phyloP scores from a whole-genome alignment of 75 land plant genomes.

The Pseudotsuga menziesii region DNA sequence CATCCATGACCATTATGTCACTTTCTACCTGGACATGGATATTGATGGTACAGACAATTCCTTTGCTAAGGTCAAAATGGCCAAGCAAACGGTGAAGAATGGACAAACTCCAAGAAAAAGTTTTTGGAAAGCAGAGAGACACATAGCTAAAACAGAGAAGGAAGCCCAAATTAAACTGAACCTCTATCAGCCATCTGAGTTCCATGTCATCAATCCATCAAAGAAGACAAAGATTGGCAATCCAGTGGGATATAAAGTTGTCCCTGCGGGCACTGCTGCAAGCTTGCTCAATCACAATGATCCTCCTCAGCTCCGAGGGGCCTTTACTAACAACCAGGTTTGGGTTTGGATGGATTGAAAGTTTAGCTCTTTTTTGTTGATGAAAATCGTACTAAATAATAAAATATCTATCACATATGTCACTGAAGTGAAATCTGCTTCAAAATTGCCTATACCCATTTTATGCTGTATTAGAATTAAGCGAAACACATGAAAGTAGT shows the following conservation, averaged over 20 bases:
- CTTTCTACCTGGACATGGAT: constrained; percentile 79
- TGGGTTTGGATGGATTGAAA: background rate
- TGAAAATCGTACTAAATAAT: background rate
- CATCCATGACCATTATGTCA: constrained; percentile 79
- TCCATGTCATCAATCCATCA: constrained; percentile 61
- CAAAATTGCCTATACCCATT: background rate
- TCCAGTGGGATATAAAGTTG: constrained; percentile 77
- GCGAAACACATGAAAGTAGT: background rate
- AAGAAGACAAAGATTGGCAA: constrained; percentile 68
- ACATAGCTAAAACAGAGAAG: constrained; percentile 70
- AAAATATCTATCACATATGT: background rate
- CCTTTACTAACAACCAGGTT: constrained; percentile 79
- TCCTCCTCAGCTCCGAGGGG: constrained; percentile 69
- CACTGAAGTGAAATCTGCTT: background rate
- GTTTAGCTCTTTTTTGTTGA: background rate
- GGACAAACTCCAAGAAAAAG: constrained; percentile 47
- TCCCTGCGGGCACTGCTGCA: constrained; percentile 69
- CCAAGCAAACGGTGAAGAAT: constrained; percentile 20
- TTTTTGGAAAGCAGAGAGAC: constrained; percentile 41
- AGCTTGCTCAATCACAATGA: constrained; percentile 59
- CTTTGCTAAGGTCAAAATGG: constrained; percentile 58
- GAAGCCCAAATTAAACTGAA: constrained; percentile 70
- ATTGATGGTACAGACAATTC: constrained; percentile 80
- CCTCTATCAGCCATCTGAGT: constrained; percentile 66
- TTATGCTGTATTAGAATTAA: background rate